Evolutionary conservation across 305 asterid genomes (phyloP).

Genomic region (Fraxinus greggii): DNA sequence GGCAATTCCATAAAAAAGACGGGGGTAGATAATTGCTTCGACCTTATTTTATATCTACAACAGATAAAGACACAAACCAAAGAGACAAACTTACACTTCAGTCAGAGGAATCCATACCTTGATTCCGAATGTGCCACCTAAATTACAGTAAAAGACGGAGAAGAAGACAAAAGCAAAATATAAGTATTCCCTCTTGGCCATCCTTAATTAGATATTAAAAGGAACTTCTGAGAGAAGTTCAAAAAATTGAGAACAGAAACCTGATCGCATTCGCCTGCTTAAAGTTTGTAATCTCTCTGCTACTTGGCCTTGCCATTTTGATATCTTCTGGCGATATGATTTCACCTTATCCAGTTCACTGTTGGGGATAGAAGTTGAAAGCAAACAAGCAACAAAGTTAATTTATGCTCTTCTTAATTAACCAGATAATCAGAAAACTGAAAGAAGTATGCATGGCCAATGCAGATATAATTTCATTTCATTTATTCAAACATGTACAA

Average conservation of each 20-base stretch:
- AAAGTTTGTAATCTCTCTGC: conserved; percentile 73
- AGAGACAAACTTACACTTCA: conserved; percentile 47
- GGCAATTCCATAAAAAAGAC: conserved; percentile 11
- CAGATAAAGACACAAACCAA: conserved; percentile 20
- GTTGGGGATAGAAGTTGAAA: conserved; percentile 30
- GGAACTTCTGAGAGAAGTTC: conserved; percentile 9
- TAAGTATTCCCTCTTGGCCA: conserved; percentile 13
- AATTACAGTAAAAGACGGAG: conserved; percentile 18
- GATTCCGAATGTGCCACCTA: conserved; percentile 64
- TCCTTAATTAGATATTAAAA: conserved; percentile 11
- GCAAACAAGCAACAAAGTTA: conserved; percentile 16
- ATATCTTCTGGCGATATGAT: conserved; percentile 73
- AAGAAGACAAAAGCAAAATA: conserved; percentile 22
- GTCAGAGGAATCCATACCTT: conserved; percentile 74
- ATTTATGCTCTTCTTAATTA: not conserved
- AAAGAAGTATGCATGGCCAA: conserved; percentile 15
- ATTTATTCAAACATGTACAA: not conserved
- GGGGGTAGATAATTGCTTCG: not conserved
- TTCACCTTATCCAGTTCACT: conserved; percentile 94
- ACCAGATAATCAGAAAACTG: conserved; percentile 14
- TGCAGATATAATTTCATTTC: conserved; percentile 4
- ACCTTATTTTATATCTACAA: not conserved
- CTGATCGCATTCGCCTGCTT: conserved; percentile 54
- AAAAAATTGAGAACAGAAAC: conserved; percentile 33
- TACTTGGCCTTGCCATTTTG: conserved; percentile 83